Evolutionary conservation across 305 asterid genomes (phyloP).

Genomic region (Striga hermonthica): DNA sequence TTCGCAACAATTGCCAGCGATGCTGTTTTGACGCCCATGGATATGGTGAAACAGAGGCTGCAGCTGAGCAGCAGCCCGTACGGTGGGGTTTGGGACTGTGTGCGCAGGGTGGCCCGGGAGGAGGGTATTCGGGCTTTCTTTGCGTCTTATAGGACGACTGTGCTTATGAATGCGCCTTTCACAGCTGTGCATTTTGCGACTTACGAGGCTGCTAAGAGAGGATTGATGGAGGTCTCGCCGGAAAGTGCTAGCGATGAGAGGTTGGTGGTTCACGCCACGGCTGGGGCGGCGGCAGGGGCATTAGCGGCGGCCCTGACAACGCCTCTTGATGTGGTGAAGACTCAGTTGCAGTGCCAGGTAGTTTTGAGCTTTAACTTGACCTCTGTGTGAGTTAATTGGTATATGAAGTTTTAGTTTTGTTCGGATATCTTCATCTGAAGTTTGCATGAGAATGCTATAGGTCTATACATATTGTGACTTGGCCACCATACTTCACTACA

Average conservation of each 20-base stretch:
- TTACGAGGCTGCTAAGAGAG: no score
- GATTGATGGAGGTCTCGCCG: no score
- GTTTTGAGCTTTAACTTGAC: background rate
- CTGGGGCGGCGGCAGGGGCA: no score
- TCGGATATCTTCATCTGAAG: background rate
- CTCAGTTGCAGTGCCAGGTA: no score
- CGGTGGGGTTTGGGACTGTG: conserved; percentile 76
- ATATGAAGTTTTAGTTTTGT: background rate
- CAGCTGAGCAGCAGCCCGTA: conserved; percentile 84
- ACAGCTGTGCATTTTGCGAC: conserved; percentile 58
- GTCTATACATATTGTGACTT: no score
- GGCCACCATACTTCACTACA: no score
- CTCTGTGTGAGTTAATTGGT: background rate
- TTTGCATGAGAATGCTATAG: background rate
- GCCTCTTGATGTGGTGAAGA: no score
- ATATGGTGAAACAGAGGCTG: conserved; percentile 95
- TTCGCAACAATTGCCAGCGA: conserved; percentile 89
- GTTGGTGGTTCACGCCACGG: no score
- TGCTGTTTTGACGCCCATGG: conserved; percentile 94
- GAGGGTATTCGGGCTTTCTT: conserved; percentile 81
- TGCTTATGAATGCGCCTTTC: conserved; percentile 93
- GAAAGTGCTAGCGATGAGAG: no score
- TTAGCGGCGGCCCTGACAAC: no score
- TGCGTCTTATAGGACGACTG: conserved; percentile 81
- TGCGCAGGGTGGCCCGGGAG: conserved; percentile 66